These are phyloP conservation scores for Cyclotella baltica DNA, from an alignment of 108 stramenopile species.

Conservation along the genomic window DNA sequence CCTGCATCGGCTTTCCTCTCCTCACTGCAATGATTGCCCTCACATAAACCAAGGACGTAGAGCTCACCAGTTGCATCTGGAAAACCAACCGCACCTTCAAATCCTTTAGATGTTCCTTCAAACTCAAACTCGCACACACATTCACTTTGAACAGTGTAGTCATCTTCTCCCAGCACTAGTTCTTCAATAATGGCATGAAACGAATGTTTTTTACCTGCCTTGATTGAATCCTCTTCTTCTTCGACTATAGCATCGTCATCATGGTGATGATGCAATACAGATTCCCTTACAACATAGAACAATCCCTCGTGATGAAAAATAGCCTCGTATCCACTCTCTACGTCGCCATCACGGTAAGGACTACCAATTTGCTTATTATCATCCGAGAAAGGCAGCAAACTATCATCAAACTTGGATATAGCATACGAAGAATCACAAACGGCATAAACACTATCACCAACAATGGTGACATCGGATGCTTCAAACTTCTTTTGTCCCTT, in stretches of 20 bases:
- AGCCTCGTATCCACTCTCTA: conserved; percentile 74
- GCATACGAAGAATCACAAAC: conserved; percentile 65
- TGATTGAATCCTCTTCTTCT: conserved; percentile 9
- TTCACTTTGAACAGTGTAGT: conserved; percentile 50
- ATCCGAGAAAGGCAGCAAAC: conserved; percentile 50
- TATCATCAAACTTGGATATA: conserved; percentile 52
- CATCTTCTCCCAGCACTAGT: conserved; percentile 36
- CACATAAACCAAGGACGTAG: conserved; percentile 74
- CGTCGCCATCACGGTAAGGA: conserved; percentile 55
- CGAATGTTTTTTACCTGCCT: conserved; percentile 12
- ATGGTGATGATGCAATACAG: conserved; percentile 50
- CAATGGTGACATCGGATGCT: conserved; percentile 48
- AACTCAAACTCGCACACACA: conserved; percentile 66
- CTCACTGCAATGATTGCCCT: conserved; percentile 80
- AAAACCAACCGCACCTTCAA: conserved; percentile 74
- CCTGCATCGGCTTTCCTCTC: conserved; percentile 61
- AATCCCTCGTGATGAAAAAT: conserved; percentile 60
- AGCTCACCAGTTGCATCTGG: conserved; percentile 52
- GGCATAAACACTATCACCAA: conserved; percentile 32
- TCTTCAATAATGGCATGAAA: conserved; percentile 64
- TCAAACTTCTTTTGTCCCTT: conserved; percentile 67
- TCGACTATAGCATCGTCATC: background rate
- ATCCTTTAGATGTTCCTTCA: conserved; percentile 74
- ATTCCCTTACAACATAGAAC: conserved; percentile 75
- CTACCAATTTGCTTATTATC: conserved; percentile 66